Evolutionary conservation across 23 red algal genomes (phyloP).

Genomic region (Agarophyton chilense): DNA sequence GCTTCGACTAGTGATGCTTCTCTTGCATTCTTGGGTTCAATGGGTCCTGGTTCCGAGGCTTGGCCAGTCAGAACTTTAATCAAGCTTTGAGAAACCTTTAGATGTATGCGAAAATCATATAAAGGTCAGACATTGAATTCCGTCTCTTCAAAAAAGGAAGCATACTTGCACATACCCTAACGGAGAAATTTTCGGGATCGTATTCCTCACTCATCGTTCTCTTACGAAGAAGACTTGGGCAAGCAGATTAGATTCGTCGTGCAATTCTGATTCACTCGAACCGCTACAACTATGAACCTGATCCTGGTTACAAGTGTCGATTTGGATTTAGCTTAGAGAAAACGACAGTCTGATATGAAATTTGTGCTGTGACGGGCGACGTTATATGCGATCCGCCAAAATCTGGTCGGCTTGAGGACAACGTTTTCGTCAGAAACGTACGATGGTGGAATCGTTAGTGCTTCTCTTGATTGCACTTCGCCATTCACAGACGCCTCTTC

Average conservation of each 20-base stretch:
- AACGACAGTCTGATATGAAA: not conserved
- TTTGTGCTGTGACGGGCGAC: no score
- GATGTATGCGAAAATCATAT: not conserved
- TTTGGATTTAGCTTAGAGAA: not conserved
- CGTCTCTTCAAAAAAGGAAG: not conserved
- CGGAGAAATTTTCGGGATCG: conserved; percentile 64
- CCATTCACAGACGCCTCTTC: no score
- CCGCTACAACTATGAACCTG: not conserved
- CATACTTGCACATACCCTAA: conserved; percentile 34
- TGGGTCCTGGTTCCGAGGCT: conserved; percentile 53
- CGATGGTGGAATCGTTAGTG: no score
- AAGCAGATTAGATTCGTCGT: not conserved
- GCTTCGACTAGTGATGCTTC: conserved; percentile 67
- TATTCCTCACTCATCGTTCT: conserved; percentile 54
- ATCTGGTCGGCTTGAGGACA: no score
- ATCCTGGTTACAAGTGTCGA: not conserved
- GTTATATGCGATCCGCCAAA: no score
- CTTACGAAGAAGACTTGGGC: not conserved
- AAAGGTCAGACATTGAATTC: not conserved
- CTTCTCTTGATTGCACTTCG: no score
- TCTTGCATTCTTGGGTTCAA: conserved; percentile 41
- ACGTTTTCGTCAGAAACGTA: no score
- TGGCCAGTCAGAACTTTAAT: conserved; percentile 59
- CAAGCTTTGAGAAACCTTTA: conserved; percentile 56
- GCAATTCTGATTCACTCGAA: not conserved